Percentiles rank a stretch among this genome's conserved stretches.
phyloP scores from a whole-genome alignment of 2,329 filamentous ascomycete genomes.

The Hypoxylon rubiginosum region DNA sequence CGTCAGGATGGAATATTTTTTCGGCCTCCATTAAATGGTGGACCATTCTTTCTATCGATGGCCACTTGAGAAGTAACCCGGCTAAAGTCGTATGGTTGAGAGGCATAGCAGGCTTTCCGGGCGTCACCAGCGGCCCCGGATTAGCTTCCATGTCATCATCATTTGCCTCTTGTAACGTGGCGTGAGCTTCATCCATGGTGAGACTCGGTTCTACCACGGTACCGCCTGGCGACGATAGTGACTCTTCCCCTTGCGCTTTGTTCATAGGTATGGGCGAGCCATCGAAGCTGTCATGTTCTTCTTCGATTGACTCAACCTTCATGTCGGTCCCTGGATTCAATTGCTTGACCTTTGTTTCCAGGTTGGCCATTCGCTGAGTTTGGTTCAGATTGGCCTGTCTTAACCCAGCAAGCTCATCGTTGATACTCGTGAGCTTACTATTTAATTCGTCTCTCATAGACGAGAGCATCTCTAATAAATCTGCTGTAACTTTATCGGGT shows the following conservation, averaged over 20 bases:
- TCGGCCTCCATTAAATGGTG: conserved; percentile 61
- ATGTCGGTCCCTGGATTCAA: conserved; percentile 48
- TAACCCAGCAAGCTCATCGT: conserved; percentile 41
- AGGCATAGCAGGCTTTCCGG: conserved; percentile 78
- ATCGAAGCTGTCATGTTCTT: conserved; percentile 48
- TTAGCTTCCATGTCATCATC: conserved; percentile 65
- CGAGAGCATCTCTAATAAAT: conserved; percentile 70
- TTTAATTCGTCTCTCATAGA: conserved; percentile 55
- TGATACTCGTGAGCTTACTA: conserved; percentile 52
- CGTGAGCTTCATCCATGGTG: conserved; percentile 50
- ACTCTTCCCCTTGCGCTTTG: conserved; percentile 42
- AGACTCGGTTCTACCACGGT: conserved; percentile 46
- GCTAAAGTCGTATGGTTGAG: conserved; percentile 92
- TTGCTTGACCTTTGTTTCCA: conserved; percentile 54
- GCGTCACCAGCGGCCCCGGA: conserved; percentile 65
- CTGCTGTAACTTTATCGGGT: conserved; percentile 71
- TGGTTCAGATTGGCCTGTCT: conserved; percentile 29
- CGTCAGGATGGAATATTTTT: conserved; percentile 69
- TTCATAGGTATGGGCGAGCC: conserved; percentile 40
- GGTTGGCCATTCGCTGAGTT: conserved; percentile 53
- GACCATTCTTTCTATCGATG: conserved; percentile 75
- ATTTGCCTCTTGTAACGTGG: conserved; percentile 53
- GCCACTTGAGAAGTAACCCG: conserved; percentile 82
- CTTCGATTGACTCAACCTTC: conserved; percentile 53
- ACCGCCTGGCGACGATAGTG: conserved; percentile 50